Base-by-base conservation (phyloP, 106 monocot species). In the Acanthochlamys bracteata region DNA sequence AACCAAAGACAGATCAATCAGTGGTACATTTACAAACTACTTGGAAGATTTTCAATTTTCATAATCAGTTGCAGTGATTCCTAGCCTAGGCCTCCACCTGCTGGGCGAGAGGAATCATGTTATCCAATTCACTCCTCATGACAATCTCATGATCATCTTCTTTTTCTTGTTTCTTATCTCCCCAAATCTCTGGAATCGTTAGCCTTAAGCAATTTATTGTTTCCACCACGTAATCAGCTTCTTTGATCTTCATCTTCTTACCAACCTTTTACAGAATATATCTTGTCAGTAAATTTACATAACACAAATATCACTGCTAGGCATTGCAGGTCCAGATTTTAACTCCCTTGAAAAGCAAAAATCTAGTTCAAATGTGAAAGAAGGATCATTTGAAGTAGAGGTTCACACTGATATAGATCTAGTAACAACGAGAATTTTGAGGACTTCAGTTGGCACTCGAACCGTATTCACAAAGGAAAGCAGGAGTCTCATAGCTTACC, bases 131-230 rank as follows among this genome's bases (percentile, higher is more conserved):
- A 66, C 20, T 67, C 41, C 71, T 66, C 46, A 56, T 42, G 22
- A 41, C 9, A 54, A 52, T 64, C 42, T 55, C 55, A n/a, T n/a
- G n/a, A n/a, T n/a, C n/a, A 20, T 72, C 59, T 13, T 39, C 57
- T 56, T 19, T 43, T 16, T 24, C 27, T 41, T 27, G 33, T 58
- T 55, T 39, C 43, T 40, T 60, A 12, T 47, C 42, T 24, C 67
- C 70, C 85, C 90, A 86, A 27, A 90, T 80, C 42, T 77, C 83
- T 55, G 90, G 83, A 6, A 90, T 55, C 7, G 20, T 69, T 16
- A 41, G 52, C 16, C 64, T 72, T 24, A 90, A 59, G 55, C 55
- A 57, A 23, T 10, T 9, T 45, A 90, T 78, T 63, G 21, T 67
- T 10, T 80, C 75, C 23, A 90, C 42, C 51, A 74, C 56, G 69